Conservation (phyloP, 352 stramenopile genomes). For the Globisporangium mamillatum region DNA sequence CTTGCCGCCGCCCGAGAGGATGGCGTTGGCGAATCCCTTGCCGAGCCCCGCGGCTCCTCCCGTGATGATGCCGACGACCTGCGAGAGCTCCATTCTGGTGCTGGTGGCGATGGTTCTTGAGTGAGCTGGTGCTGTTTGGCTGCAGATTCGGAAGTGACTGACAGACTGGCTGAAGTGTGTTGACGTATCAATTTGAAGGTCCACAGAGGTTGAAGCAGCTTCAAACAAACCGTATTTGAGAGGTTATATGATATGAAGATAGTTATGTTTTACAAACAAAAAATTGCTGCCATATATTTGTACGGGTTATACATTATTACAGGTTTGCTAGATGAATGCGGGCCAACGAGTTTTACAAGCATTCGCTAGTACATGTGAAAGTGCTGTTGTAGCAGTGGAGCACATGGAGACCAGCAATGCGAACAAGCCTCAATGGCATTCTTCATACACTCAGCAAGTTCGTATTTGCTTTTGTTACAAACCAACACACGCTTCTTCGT, state of each 20-base stretch:
- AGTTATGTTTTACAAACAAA: too few relatives aligned
- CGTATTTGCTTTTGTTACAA: neutral
- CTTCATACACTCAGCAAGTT: conserved; percentile 1
- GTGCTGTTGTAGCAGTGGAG: neutral
- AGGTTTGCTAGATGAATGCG: neutral
- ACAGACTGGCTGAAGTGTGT: neutral
- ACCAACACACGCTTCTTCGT: neutral
- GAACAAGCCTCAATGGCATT: neutral
- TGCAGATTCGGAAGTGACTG: neutral
- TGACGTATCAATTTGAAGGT: neutral
- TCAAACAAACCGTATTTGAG: neutral
- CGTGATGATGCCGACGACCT: conserved; percentile 68
- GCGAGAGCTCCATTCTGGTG: conserved; percentile 49
- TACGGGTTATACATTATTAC: neutral
- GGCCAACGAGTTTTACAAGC: too few relatives aligned
- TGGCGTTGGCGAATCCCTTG: conserved; percentile 51
- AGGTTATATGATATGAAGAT: neutral
- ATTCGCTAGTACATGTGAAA: too few relatives aligned
- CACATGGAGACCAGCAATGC: neutral
- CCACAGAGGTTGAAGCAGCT: neutral
- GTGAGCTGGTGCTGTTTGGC: neutral
- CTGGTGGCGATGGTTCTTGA: neutral
- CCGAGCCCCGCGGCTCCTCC: conserved; percentile 66
- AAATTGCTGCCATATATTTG: neutral
- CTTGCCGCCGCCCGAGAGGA: conserved; percentile 47